phyloP scores from a whole-genome alignment of 805 yeast genomes.

The Suhomyces pyralidae region DNA sequence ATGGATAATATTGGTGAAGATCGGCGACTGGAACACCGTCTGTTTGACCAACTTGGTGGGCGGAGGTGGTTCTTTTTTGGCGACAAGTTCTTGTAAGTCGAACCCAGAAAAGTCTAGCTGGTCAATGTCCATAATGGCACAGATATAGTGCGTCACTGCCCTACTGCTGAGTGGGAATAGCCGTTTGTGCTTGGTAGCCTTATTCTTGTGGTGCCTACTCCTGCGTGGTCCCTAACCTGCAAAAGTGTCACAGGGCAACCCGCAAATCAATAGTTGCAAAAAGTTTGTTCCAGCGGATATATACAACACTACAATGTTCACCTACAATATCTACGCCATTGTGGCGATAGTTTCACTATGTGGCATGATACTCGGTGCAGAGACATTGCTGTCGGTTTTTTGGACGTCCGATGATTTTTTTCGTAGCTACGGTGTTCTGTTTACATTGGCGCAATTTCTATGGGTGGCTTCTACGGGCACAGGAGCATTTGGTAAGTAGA shows the following conservation, averaged over 20 bases:
- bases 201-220: neutral
- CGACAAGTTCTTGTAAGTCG: slow-evolving; percentile 6
- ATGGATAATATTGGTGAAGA: slow-evolving; percentile 31
- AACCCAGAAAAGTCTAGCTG: slow-evolving; percentile 10
- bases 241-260: neutral
- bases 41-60: slow-evolving; percentile 19
- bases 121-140: slow-evolving; percentile 9
- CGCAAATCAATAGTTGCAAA: neutral
- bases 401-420: slow-evolving; percentile 18
- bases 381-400: slow-evolving; percentile 22
- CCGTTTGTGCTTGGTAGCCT: neutral
- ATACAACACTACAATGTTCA: neutral
- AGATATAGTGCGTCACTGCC: neutral
- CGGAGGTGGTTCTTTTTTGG: neutral
- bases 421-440: slow-evolving; percentile 17
- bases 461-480: neutral
- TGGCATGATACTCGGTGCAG: slow-evolving; percentile 29
- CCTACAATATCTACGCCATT: slow-evolving; percentile 5
- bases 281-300: neutral
- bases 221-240: neutral
- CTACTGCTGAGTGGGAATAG: neutral
- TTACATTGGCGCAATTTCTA: slow-evolving; percentile 17
- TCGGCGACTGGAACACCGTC: slow-evolving; percentile 42
- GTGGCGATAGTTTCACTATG: slow-evolving; percentile 16
- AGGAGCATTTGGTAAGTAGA: neutral